Evolutionary conservation across 148 eudicot species (phyloP).

Genomic region (Pouteria glomerata): DNA sequence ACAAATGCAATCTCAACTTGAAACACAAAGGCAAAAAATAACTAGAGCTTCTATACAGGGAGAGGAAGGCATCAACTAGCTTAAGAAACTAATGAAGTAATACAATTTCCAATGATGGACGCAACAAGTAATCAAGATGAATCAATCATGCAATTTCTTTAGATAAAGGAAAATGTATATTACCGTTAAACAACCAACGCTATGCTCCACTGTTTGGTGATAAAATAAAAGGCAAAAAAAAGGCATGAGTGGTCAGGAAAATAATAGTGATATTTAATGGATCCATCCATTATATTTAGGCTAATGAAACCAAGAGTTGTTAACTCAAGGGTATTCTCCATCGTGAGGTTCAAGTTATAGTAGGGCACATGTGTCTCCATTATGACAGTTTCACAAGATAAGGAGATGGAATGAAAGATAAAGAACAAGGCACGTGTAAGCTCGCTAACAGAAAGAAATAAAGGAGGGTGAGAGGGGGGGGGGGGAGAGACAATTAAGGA

Average conservation of each 20-base stretch:
- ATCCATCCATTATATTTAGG: too few species aligned
- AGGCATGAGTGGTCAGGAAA: too few species aligned
- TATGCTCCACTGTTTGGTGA: background rate
- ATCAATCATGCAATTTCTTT: background rate
- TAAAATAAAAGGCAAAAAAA: too few species aligned
- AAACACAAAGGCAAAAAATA: background rate
- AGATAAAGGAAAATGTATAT: too few species aligned
- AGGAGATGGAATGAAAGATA: background rate
- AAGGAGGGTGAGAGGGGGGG: background rate
- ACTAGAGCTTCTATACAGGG: background rate
- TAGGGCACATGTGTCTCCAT: background rate
- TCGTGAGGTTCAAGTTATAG: too few species aligned
- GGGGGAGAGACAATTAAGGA: background rate
- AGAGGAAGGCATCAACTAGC: background rate
- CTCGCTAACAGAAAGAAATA: background rate
- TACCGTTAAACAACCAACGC: background rate
- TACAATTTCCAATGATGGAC: too few species aligned
- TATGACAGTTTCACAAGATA: background rate
- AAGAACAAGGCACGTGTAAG: background rate
- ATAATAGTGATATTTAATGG: too few species aligned
- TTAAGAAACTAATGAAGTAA: background rate
- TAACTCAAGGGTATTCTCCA: too few species aligned
- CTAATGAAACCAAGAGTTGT: too few species aligned
- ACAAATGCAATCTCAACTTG: background rate
- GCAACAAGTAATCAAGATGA: background rate